A percentile compares a stretch with the other conserved stretches of the same genome.
These are phyloP conservation scores for Isoetes taiwanensis DNA, from an alignment of 75 land plant species.

Conservation along the genomic window DNA sequence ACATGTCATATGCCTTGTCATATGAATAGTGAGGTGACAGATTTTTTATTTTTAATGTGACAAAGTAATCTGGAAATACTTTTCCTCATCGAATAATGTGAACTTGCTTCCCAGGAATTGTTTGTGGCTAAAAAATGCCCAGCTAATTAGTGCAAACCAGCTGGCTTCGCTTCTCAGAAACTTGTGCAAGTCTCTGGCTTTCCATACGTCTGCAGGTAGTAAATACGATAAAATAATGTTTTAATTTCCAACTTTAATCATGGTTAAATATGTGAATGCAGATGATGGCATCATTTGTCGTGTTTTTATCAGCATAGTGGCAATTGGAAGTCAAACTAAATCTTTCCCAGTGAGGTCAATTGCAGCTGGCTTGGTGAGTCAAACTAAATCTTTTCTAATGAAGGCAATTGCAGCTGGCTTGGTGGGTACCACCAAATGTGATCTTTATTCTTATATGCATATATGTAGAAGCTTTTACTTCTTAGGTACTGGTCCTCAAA, in stretches of 20 bases:
- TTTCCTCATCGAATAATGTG: no score
- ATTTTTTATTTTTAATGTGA: no score
- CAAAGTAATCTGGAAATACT: no score
- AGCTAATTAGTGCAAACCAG: conserved; percentile 42
- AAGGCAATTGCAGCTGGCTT: background rate
- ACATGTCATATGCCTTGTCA: no score
- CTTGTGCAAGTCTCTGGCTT: conserved; percentile 88
- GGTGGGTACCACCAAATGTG: no score
- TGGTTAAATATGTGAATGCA: conserved; percentile 12
- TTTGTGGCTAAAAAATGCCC: conserved; percentile 43
- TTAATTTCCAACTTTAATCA: no score
- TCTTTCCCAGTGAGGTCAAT: conserved; percentile 37
- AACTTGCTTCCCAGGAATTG: conserved; percentile 54
- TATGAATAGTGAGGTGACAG: no score
- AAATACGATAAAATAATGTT: no score
- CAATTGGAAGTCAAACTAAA: conserved; percentile 39
- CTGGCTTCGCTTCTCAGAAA: conserved; percentile 67
- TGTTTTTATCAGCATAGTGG: conserved; percentile 63
- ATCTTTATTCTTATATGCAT: no score
- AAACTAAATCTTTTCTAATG: background rate
- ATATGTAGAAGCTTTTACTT: no score
- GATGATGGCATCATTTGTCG: conserved; percentile 69
- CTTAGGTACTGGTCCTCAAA: no score
- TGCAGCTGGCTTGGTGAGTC: conserved; percentile 70
- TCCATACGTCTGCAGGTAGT: conserved; percentile 94